Base-by-base conservation (phyloP, 768 basidiomycete species). In the Tubosaeta sp. region DNA sequence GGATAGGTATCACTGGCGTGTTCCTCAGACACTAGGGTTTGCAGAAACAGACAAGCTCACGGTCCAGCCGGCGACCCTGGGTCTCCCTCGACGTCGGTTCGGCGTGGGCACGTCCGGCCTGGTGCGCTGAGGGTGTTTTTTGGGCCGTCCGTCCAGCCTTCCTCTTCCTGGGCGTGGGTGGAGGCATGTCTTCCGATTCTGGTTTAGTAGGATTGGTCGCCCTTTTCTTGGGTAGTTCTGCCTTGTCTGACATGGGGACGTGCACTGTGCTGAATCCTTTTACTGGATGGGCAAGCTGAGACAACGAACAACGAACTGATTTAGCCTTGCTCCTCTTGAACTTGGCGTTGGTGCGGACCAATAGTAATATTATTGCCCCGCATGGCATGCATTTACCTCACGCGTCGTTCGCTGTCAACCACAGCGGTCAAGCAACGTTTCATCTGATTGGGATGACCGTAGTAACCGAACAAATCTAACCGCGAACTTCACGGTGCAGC, bases 51-150 rank as follows among this genome's bases (percentile, higher is more conserved):
- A 27, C 44, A 38, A 48, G 52, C 59, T 50, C 53, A 71, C 65
- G 50, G 53, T 69, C 61, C 51, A 67, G 62, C 43, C 59, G 65
- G 58, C 57, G 59, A 52, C 60, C 60, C 64, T 64, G 62, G 55
- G 17, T 37, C 14, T 57, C 55, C 44, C 59, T 61, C 44, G 50
- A 47, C 25, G 43, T 56, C 46, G 54, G 50, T 37, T 58, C 56
- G 46, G 59, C 48, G 50, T 55, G 58, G 50, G 46, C 46, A 49
- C 48, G 56, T 37, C 50, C 51, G 34, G 29, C 50, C 25, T 57
- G 51, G 49, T 64, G 56, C 48, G 42, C 25, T 45, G 55, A 46
- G 16, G 43, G 47, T n/a, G 43, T 56, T 19, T 57, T 56, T 50
- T 52, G 54, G 33, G 44, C 48, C 34, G 50, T 46, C 39, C 45